Base-by-base conservation (phyloP, 2,329 filamentous ascomycete species). In the Sphaerulina vaccinii region DNA sequence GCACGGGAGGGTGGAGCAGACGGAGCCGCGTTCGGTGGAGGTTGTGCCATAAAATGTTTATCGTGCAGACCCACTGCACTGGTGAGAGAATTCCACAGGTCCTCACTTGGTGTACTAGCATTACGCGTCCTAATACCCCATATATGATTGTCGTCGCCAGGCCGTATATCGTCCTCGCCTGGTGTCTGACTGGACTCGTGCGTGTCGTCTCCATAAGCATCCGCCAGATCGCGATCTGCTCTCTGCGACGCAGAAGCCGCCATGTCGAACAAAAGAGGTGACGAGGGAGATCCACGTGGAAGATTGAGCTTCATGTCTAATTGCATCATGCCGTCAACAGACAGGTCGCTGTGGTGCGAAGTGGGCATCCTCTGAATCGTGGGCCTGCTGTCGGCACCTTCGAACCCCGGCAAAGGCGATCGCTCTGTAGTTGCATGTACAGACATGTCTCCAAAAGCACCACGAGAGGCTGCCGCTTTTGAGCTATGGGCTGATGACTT, bases 211-310 rank as follows among this genome's bases (percentile, higher is more conserved):
- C 58, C 61, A 33, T 32, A 15, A 15, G 71, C 71, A 60, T 75
- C 71, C 16, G 72, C 70, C 59, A 73, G 73, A 16, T 70, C 60
- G 51, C 73, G 70, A 33, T 71, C 68, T 48, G 73, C 72, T 10
- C 40, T 23, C 10, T 37, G 24, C 10, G 40, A 50, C 5, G 43
- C 21, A 16, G 44, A 47, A 13, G 32, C 43, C 35, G 45, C 21
- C 32, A 32, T 18, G 18, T 33, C 29, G 10, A 21, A 16, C 21
- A 21, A 33, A 3, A 5, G n/a, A 38, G 36, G 27, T 16, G 49
- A 32, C 23, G 37, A 39, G 15, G 40, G 37, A 16, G 39, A 29
- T 23, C 9, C 24, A 41, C 40, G 24, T 23, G 15, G 27, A 3
- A 50, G 24, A 3, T 36, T 42, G 9, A 48, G 54, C 11, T 38